Base-by-base conservation (phyloP, 2,329 filamentous ascomycete genomes). In the Colletotrichum lindemuthianum region DNA sequence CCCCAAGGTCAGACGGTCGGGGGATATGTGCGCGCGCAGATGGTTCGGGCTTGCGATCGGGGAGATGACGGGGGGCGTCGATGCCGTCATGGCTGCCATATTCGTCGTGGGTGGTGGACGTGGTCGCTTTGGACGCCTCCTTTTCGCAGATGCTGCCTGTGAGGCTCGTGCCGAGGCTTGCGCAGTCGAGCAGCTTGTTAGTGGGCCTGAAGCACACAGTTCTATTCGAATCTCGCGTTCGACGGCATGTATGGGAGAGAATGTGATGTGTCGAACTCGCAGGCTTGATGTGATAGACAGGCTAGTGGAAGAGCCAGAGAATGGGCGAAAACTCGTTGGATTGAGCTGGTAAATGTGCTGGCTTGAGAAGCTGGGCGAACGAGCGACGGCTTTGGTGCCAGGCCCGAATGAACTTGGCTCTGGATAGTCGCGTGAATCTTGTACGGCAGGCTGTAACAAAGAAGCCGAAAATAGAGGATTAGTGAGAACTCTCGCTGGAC, bases 11-110 rank as follows among this genome's bases (percentile, higher is more conserved):
- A 67, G 49, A 32, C 75, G 73, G 7, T 75, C 74, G 10, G 75
- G 72, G 6, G 77, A 76, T 40, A 76, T 60, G 50, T 71, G 69
- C 15, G 72, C 69, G 15, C 73, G 68, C 34, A 77, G 72, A 40
- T 47, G 57, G 39, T 73, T 70, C 39, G 65, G 59, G 41, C 60
- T 71, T 39, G 74, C 67, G 51, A 76, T 71, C 41, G 69, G 66
- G 44, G 73, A 70, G 44, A 72, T 70, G 49, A 72, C 70, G 59
- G 77, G 73, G 59, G 77, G 72, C 53, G 77, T 60, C 37, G 65
- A 59, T 54, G 67, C 60, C 58, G 57, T 63, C 40, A 43, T 60
- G 45, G 67, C 67, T 37, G 66, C 66, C 66, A 66, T 67, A 51
- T 47, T 37, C 41, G 37, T 13, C 40, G 33, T 36, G 5, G 33